Conservation (phyloP, 2,329 filamentous ascomycete species). For the Didymella pomorum region DNA sequence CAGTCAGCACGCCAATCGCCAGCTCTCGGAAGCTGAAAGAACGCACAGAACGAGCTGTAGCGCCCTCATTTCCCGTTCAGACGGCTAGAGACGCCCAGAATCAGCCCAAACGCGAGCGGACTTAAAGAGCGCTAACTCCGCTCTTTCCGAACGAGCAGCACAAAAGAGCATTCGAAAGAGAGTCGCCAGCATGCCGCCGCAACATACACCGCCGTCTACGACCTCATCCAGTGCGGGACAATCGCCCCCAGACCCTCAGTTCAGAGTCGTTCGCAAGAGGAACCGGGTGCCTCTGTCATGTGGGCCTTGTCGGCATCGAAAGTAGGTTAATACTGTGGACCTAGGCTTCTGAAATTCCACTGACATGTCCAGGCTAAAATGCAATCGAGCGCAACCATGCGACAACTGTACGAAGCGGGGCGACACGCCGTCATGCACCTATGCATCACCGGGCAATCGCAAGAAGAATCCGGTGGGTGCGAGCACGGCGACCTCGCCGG, state of each 20-base stretch:
- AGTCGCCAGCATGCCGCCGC: slow-evolving; percentile 67
- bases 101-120: slow-evolving; percentile 24
- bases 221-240: slow-evolving; percentile 78
- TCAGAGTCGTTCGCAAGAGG: slow-evolving; percentile 86
- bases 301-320: slow-evolving; percentile 87
- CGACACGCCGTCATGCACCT: slow-evolving; percentile 82
- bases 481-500: slow-evolving; percentile 69
- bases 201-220: slow-evolving; percentile 73
- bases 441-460: slow-evolving; percentile 72
- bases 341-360: background rate
- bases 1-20: slow-evolving; percentile 6
- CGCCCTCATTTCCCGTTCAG: background rate
- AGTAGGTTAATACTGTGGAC: slow-evolving; percentile 65
- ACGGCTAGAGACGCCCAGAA: background rate
- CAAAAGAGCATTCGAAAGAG: background rate
- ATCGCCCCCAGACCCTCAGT: slow-evolving; percentile 87
- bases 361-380: slow-evolving; percentile 72
- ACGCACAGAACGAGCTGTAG: slow-evolving; percentile 1
- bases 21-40: background rate
- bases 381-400: slow-evolving; percentile 88
- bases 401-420: slow-evolving; percentile 93
- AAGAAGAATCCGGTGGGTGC: slow-evolving; percentile 72
- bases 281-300: slow-evolving; percentile 93
- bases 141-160: slow-evolving; percentile 15
- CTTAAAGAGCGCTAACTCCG: slow-evolving; percentile 35